A percentile compares a stretch with the other conserved stretches of the same genome.
phyloP scores from a whole-genome alignment of 176 grass and related monocot species.

The Poa annua region DNA sequence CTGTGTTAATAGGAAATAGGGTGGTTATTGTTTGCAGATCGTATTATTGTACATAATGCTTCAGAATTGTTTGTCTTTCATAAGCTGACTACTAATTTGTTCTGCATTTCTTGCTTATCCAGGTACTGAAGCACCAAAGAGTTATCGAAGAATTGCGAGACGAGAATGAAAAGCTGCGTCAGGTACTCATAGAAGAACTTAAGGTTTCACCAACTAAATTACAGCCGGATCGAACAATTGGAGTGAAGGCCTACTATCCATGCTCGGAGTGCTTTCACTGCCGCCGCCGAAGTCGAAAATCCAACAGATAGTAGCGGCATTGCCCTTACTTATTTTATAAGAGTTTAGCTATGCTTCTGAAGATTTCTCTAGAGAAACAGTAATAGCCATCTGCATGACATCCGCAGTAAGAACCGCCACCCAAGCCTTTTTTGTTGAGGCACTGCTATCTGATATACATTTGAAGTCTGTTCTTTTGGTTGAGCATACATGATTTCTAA shows the following conservation, averaged over 20 bases:
- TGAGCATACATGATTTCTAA: neutral
- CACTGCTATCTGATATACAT: constrained; percentile 3
- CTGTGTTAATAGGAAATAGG: neutral
- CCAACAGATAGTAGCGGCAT: constrained; percentile 52
- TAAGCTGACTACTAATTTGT: constrained; percentile 23
- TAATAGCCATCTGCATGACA: neutral
- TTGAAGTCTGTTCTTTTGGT: neutral
- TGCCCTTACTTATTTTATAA: neutral
- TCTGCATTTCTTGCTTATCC: constrained; percentile 28
- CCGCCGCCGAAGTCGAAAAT: constrained; percentile 63
- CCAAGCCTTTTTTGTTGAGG: neutral
- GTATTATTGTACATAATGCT: constrained; percentile 8
- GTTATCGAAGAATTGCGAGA: constrained; percentile 70
- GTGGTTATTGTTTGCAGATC: constrained; percentile 17
- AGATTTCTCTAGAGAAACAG: neutral
- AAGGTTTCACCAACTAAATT: constrained; percentile 72
- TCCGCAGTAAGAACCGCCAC: neutral
- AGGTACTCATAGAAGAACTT: constrained; percentile 77
- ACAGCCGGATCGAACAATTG: constrained; percentile 32
- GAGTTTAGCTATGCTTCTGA: constrained; percentile 30
- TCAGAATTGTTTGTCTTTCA: neutral
- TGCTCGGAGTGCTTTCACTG: constrained; percentile 96
- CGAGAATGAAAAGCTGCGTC: constrained; percentile 74
- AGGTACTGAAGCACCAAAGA: constrained; percentile 86
- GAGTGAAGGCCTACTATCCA: constrained; percentile 56